Evolutionary conservation across 108 stramenopile genomes (phyloP).

Genomic region (Pseudonitzschia delicatissima): DNA sequence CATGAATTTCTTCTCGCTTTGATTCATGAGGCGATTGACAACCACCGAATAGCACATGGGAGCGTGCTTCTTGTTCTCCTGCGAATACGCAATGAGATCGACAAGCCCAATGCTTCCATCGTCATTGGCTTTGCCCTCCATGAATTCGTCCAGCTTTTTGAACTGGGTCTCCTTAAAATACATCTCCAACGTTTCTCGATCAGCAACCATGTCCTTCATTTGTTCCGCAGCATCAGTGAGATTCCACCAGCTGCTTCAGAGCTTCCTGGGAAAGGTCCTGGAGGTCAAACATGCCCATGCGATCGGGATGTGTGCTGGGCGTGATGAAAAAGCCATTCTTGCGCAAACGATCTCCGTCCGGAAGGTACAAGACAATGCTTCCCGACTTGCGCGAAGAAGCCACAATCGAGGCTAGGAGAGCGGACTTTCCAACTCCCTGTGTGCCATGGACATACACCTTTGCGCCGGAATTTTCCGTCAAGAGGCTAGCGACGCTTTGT

Average conservation of each 20-base stretch:
- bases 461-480: conserved; percentile 30
- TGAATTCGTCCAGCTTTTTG: conserved; percentile 23
- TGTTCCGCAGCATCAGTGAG: conserved; percentile 41
- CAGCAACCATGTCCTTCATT: conserved; percentile 36
- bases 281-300: conserved; percentile 63
- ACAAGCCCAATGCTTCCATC: conserved; percentile 27
- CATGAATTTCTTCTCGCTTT: conserved; percentile 60
- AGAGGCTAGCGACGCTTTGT: conserved; percentile 41
- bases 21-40: conserved; percentile 55
- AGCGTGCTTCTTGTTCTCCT: conserved; percentile 43
- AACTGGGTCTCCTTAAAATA: conserved; percentile 62
- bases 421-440: conserved; percentile 74
- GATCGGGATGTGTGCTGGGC: conserved; percentile 44
- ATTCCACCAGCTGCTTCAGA: conserved; percentile 45
- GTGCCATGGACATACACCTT: conserved; percentile 62
- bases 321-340: conserved; percentile 67
- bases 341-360: conserved; percentile 69
- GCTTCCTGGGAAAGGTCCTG: conserved; percentile 70
- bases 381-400: conserved; percentile 75
- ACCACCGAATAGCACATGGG: conserved; percentile 65
- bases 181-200: conserved; percentile 38
- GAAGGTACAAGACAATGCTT: conserved; percentile 69
- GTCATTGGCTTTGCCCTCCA: not conserved
- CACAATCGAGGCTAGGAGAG: conserved; percentile 65
- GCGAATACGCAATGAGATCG: conserved; percentile 54